Base-by-base conservation (phyloP, 352 stramenopile genomes). In the Salisapilia sapeloensis region DNA sequence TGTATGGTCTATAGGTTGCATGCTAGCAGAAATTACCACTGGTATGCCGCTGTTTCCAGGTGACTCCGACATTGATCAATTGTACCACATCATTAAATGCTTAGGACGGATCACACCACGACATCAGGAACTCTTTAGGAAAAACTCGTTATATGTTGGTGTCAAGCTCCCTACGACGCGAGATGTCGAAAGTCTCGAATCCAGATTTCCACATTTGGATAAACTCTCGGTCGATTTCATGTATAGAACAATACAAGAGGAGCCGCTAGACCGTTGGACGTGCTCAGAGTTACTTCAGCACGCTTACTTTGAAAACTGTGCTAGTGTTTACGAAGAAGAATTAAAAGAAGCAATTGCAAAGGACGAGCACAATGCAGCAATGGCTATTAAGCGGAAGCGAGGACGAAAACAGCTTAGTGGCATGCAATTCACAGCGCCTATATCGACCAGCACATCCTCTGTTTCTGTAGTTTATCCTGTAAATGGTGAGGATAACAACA, bases 1-100 rank as follows among this genome's bases (percentile, higher is more conserved):
- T 41, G 85, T 98, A 24, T 98, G 93, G 93, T 93, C 82, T 11
- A 78, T 97, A 17, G 93, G 91, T 24, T 97, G 91, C 60, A 93
- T 98, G 46, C 89, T 92, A 32, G 86, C 87, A 12, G 94, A 98
- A 58, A 80, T 98, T 26, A 95, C 95, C 45, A 82, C 96, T 2
- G 92, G 93, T 0, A 42, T 97, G 13, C 93, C 92, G 1, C 79
- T 98, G 10, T 94, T 98, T 30, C 92, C 93, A 1, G 93, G 93
- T 10, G 84, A 97, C 46, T 96, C 93, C 24, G 90, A 98, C 38
- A 94, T 97, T 46, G 92, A 98, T 56, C 93, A 85, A 48, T 46
- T 87, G 1, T 84, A 81, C 47, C 70, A 89, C 39, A 89, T 89
- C 38, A 81, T 86, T 34, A 65, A 67, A 11, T 86, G 69, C 38